A percentile compares a stretch with the other conserved stretches of the same genome.
Evolutionary conservation across 345 rosid genomes (phyloP).

Genomic region (Conringia planisiliqua): DNA sequence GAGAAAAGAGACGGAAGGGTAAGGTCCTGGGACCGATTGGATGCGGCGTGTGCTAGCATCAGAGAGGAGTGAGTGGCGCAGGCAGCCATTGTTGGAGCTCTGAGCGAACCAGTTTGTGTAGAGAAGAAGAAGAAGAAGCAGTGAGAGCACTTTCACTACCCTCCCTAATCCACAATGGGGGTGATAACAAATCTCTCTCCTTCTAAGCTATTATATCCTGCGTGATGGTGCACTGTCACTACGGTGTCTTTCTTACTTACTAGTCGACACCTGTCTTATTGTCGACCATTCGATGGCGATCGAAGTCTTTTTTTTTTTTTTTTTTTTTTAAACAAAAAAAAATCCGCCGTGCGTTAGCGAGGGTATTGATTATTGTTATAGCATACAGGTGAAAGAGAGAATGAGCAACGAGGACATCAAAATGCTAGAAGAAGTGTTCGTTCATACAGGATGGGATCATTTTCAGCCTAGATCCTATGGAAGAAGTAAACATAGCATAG

Average conservation of each 20-base stretch:
- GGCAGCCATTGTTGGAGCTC: conserved; percentile 49
- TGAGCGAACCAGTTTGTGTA: neutral
- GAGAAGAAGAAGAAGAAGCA: neutral
- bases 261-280: neutral
- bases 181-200: conserved; percentile 13
- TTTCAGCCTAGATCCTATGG: conserved; percentile 39
- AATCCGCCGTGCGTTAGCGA: too few relatives aligned
- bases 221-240: conserved; percentile 3
- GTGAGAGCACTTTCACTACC: neutral
- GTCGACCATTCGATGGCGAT: neutral
- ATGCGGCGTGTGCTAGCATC: conserved; percentile 49
- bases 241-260: neutral
- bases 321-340: too few relatives aligned
- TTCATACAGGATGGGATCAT: conserved; percentile 51
- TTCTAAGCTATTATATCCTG: neutral
- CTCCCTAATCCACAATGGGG: conserved; percentile 22
- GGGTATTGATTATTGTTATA: neutral
- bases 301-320: too few relatives aligned
- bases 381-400: conserved; percentile 58
- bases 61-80: conserved; percentile 48
- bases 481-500: conserved; percentile 42
- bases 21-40: conserved; percentile 51
- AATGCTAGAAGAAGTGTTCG: conserved; percentile 63
- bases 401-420: conserved; percentile 53
- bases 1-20: conserved; percentile 44